A percentile compares a stretch with the other conserved stretches of the same genome.
phyloP scores from a whole-genome alignment of 2,329 filamentous ascomycete genomes.

The Aspergillus glaucus region DNA sequence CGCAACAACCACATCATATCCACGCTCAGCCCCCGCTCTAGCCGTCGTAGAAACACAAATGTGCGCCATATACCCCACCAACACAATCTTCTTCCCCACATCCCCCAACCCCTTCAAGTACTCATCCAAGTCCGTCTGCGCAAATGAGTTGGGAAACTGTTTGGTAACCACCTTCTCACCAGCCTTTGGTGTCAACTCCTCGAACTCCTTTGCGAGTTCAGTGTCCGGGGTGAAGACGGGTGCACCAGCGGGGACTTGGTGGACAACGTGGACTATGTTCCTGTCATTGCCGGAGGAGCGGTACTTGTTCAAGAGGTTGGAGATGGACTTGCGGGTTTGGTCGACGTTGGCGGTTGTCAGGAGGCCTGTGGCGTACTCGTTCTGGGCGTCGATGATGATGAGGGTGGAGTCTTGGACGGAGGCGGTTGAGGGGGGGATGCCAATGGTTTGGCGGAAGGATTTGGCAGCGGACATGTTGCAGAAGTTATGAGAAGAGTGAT shows the following conservation, averaged over 20 bases:
- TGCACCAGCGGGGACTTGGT: slow-evolving; percentile 54
- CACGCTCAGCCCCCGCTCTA: slow-evolving; percentile 53
- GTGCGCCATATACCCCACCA: slow-evolving; percentile 45
- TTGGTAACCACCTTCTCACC: slow-evolving; percentile 56
- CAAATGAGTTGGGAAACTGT: slow-evolving; percentile 54
- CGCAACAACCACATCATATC: slow-evolving; percentile 58
- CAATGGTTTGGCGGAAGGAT: slow-evolving; percentile 49
- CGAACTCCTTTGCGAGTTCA: slow-evolving; percentile 54
- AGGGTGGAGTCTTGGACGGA: slow-evolving; percentile 54
- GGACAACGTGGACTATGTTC: slow-evolving; percentile 57
- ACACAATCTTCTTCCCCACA: slow-evolving; percentile 52
- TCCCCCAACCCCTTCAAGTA: slow-evolving; percentile 45
- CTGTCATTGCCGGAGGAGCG: slow-evolving; percentile 40
- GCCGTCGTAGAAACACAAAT: slow-evolving; percentile 60
- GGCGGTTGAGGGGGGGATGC: slow-evolving; percentile 50
- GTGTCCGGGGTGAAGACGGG: slow-evolving; percentile 62
- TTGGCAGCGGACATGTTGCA: slow-evolving; percentile 8
- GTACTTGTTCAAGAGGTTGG: slow-evolving; percentile 53
- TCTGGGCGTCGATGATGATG: slow-evolving; percentile 65
- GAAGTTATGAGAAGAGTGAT: neutral
- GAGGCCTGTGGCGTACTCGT: slow-evolving; percentile 55
- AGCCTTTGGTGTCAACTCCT: slow-evolving; percentile 49
- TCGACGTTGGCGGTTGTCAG: slow-evolving; percentile 52
- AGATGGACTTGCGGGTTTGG: slow-evolving; percentile 51
- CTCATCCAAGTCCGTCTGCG: slow-evolving; percentile 53